Evolutionary conservation across 1,139 yeast genomes (phyloP).

Genomic region (Yamadazyma kanchanaburiensis): DNA sequence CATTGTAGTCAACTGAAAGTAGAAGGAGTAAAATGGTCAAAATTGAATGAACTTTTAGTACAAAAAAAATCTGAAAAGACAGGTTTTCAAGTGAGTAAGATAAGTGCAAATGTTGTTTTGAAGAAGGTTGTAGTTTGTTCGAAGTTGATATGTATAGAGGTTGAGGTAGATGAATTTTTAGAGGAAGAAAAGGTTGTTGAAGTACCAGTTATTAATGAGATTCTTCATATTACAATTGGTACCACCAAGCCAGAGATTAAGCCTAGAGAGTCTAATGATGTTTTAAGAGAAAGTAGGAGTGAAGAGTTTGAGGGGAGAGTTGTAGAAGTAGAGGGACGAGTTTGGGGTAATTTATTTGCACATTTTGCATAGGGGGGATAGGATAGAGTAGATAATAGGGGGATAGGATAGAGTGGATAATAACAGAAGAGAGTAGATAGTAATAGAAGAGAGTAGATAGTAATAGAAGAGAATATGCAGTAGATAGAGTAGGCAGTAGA

Average conservation of each 20-base stretch:
- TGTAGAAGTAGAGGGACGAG: too few relatives aligned
- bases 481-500: too few relatives aligned
- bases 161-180: slow-evolving; percentile 16
- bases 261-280: slow-evolving; percentile 39
- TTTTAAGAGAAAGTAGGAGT: slow-evolving; percentile 11
- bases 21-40: slow-evolving; percentile 22
- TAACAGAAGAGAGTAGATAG: too few relatives aligned
- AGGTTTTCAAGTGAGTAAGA: slow-evolving; percentile 12
- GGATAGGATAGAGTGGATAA: too few relatives aligned
- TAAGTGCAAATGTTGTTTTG: slow-evolving; percentile 3
- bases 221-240: slow-evolving; percentile 78
- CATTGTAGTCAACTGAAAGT: slow-evolving; percentile 42
- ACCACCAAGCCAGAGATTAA: slow-evolving; percentile 43
- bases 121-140: slow-evolving; percentile 40
- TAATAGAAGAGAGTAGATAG: too few relatives aligned
- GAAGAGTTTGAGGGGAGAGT: slow-evolving; percentile 1
- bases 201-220: slow-evolving; percentile 36
- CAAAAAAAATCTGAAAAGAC: slow-evolving; percentile 9
- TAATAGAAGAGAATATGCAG: too few relatives aligned
- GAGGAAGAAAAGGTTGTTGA: slow-evolving; percentile 9
- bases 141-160: slow-evolving; percentile 56
- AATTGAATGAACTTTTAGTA: slow-evolving; percentile 13
- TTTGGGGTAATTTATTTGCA: too few relatives aligned
- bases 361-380: too few relatives aligned
- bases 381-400: too few relatives aligned